These are phyloP conservation scores for Theobroma cacao DNA, from an alignment of 345 rosid genomes.

Conservation along the genomic window DNA sequence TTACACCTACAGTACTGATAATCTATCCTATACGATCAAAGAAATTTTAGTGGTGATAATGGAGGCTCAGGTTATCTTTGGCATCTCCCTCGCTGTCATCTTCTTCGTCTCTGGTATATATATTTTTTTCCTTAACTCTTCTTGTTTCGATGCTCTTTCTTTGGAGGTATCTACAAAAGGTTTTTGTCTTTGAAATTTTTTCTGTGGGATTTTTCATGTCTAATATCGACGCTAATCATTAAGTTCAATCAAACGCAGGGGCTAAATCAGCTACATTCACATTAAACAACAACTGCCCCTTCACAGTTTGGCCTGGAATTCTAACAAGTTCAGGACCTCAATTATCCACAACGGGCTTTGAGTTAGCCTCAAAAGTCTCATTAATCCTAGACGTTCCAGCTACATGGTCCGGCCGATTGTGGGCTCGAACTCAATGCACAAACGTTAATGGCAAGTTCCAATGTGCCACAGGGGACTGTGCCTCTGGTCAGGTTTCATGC, in stretches of 20 bases:
- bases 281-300: constrained; percentile 43
- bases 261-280: constrained; percentile 27
- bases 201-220: not conserved
- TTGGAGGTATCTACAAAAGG: too few species aligned
- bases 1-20: not conserved
- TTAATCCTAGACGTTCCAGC: constrained; percentile 3
- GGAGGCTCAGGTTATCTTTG: not conserved
- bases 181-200: not conserved
- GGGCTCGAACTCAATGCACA: constrained; percentile 50
- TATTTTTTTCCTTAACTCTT: too few species aligned
- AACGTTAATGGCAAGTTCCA: constrained; percentile 26
- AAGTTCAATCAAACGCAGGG: not conserved
- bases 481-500: constrained; percentile 38
- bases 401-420: constrained; percentile 43
- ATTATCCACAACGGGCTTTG: constrained; percentile 44
- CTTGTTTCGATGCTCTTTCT: too few species aligned
- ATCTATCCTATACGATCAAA: not conserved
- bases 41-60: not conserved
- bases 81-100: not conserved
- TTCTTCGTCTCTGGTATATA: not conserved
- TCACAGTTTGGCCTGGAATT: constrained; percentile 47
- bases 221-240: not conserved
- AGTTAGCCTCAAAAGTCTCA: constrained; percentile 28
- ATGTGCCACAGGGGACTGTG: constrained; percentile 50
- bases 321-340: constrained; percentile 9